phyloP scores from a whole-genome alignment of 2,329 filamentous ascomycete genomes.

The Cordyceps cicadae region DNA sequence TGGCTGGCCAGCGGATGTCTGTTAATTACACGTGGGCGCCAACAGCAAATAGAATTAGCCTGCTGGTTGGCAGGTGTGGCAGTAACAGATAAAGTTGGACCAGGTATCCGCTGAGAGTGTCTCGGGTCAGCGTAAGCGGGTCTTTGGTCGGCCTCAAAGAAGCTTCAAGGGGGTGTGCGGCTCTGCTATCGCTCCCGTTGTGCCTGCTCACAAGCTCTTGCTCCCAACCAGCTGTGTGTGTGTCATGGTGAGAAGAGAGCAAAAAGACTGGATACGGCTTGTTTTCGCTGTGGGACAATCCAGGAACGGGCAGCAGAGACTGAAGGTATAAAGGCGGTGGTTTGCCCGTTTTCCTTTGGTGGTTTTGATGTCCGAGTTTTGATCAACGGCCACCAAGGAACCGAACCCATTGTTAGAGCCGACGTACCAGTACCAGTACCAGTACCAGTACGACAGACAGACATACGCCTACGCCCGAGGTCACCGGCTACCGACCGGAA shows the following conservation, averaged over 20 bases:
- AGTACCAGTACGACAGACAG: neutral
- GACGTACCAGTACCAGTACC: neutral
- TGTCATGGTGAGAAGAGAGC: slow-evolving; percentile 3
- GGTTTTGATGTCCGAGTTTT: neutral
- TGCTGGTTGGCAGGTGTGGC: neutral
- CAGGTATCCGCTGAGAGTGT: neutral
- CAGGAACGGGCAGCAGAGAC: slow-evolving; percentile 3
- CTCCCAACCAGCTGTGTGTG: neutral
- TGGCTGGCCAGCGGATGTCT: neutral
- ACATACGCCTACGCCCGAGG: slow-evolving; percentile 5
- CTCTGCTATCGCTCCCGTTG: neutral
- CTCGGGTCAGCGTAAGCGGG: slow-evolving; percentile 6
- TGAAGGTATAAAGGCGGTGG: slow-evolving; percentile 10
- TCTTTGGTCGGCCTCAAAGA: slow-evolving; percentile 6
- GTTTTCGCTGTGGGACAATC: slow-evolving; percentile 9
- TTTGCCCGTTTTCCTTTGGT: neutral
- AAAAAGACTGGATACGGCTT: slow-evolving; percentile 10
- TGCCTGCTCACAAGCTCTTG: neutral
- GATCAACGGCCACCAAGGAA: neutral
- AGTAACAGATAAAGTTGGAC: slow-evolving; percentile 1
- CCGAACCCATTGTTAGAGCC: neutral
- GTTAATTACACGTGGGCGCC: slow-evolving; percentile 3
- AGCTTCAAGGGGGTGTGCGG: slow-evolving; percentile 6
- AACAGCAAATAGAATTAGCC: slow-evolving; percentile 4
- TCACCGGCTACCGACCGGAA: slow-evolving; percentile 9